Base-by-base conservation (phyloP, 176 grass and related monocot genomes). In the Aegilops umbellulata region DNA sequence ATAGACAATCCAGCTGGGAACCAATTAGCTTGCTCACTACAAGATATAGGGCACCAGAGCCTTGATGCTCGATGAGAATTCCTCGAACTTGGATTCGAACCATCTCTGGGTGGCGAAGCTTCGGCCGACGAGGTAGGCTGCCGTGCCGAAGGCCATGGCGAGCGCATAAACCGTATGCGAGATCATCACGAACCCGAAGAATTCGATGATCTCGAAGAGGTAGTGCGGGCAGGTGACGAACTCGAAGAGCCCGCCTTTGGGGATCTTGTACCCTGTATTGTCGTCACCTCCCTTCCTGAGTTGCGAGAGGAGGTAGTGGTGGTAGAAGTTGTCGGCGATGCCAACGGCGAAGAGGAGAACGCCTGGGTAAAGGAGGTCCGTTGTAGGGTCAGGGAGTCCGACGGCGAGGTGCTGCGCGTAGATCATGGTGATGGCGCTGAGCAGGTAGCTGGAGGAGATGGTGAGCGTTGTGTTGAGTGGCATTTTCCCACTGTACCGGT, bases 51-150 rank as follows among this genome's bases (percentile, higher is more conserved):
- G 96, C 26, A 98, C 20, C 58, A 98, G 31, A 5, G 91, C 93
- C 67, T 95, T 95, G 55, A 95, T 85, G 6, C 76, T 41, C 2
- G 24, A 10, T 5, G 90, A 93, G 44, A 95, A 95, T 2, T 86
- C 31, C 10, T 89, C 65, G 46, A 95, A 95, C 73, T 94, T 94
- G 84, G 91, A 79, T 55, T 65, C 20, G 65, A 95, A 95, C 96
- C 96, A 98, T 60, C 82, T 92, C 69, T 84, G 86, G 20, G 96
- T 95, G 36, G 91, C 91, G 49, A 86, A 78, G 69, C 93, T 98
- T 81, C 91, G 89, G 13, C 96, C 91, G 78, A 82, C 44, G 42
- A 98, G 88, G 70, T 98, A 95, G 6, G 84, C 88, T 7, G 68
- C 70, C 0, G 88, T 83, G 6, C 96, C 96, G 1, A 86, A 62